These are phyloP conservation scores for Mucor plumbeus DNA, from an alignment of 371 early-diverging fungal species.

Conservation along the genomic window DNA sequence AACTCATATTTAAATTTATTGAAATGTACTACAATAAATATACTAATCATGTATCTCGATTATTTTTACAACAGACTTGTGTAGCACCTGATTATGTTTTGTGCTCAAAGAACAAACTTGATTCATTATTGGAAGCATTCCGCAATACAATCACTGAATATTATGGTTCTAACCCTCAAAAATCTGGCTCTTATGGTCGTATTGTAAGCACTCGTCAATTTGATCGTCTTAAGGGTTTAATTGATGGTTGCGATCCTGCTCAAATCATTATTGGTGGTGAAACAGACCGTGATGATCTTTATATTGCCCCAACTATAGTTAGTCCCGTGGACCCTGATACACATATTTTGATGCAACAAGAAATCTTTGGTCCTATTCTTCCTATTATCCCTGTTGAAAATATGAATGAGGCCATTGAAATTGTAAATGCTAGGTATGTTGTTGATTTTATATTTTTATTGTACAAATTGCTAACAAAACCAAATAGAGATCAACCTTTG, in stretches of 20 bases:
- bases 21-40: background rate
- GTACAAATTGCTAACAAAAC: too few species aligned
- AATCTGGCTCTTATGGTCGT: conserved; percentile 64
- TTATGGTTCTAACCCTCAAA: conserved; percentile 54
- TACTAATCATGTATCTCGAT: background rate
- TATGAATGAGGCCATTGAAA: conserved; percentile 76
- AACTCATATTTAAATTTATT: background rate
- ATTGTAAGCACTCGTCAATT: conserved; percentile 74
- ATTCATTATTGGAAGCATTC: conserved; percentile 56
- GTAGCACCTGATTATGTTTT: conserved; percentile 89
- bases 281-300: conserved; percentile 60
- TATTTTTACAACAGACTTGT: conserved; percentile 63
- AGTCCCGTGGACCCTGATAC: conserved; percentile 54
- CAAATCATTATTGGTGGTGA: conserved; percentile 61
- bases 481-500: conserved; percentile 52
- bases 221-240: conserved; percentile 59
- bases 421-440: conserved; percentile 72
- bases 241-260: conserved; percentile 54
- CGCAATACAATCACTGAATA: conserved; percentile 48
- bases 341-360: conserved; percentile 69
- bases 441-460: too few species aligned
- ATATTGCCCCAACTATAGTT: conserved; percentile 72
- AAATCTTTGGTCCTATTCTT: conserved; percentile 87
- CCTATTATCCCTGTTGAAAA: conserved; percentile 79
- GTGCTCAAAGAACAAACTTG: conserved; percentile 57